Evolutionary conservation across 345 rosid species (phyloP).

Genomic region (Cardamine occulta): DNA sequence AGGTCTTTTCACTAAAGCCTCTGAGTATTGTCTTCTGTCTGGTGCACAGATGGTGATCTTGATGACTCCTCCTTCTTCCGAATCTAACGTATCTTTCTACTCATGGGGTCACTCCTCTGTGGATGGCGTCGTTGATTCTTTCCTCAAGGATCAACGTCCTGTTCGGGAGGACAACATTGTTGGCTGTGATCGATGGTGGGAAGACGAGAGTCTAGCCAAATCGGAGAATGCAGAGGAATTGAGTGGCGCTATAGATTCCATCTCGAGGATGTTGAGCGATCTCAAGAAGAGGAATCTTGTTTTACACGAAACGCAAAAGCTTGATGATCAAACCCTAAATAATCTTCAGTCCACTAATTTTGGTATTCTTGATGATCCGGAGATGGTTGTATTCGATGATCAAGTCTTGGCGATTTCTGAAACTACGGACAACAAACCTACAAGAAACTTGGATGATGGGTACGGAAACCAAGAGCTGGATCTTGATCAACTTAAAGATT

Average conservation of each 20-base stretch:
- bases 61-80: background rate
- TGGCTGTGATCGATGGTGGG: background rate
- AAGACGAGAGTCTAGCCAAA: background rate
- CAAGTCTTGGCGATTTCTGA: background rate
- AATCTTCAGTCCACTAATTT: background rate
- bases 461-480: background rate
- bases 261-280: background rate
- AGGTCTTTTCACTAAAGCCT: slow-evolving; percentile 18
- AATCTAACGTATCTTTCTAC: slow-evolving; percentile 1
- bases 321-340: background rate
- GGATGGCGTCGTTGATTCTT: background rate
- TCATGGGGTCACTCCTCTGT: slow-evolving; percentile 26
- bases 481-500: background rate
- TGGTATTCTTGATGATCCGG: background rate
- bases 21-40: slow-evolving; percentile 15
- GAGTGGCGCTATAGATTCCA: background rate
- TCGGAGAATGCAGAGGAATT: background rate
- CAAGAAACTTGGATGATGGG: background rate
- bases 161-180: background rate
- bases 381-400: background rate
- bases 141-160: background rate
- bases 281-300: background rate
- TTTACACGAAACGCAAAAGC: background rate
- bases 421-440: background rate
- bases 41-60: slow-evolving; percentile 16